These are phyloP conservation scores for Polyporus tsugae DNA, from an alignment of 1,284 basidiomycete genomes.

Conservation along the genomic window DNA sequence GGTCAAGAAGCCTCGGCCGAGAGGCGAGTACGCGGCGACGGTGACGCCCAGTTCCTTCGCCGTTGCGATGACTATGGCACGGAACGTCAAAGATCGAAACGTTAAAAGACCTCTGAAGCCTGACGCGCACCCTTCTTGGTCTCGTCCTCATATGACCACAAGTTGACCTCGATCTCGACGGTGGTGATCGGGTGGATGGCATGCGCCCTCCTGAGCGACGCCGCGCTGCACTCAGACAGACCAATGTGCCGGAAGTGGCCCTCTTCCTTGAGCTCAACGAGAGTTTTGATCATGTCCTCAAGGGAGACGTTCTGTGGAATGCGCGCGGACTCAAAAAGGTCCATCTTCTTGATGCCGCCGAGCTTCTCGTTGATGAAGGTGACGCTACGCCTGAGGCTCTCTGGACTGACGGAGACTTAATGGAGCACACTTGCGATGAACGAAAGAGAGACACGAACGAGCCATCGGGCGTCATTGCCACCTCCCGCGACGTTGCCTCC, in stretches of 20 bases:
- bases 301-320: constrained; percentile 43
- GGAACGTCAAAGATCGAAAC: constrained; percentile 4
- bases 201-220: constrained; percentile 50
- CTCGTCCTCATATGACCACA: constrained; percentile 58
- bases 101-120: neutral
- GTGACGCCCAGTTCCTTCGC: constrained; percentile 55
- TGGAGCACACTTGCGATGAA: neutral
- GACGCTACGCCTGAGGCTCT: constrained; percentile 51
- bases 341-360: constrained; percentile 51
- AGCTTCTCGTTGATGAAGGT: constrained; percentile 48
- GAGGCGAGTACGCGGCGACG: constrained; percentile 64
- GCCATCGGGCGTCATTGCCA: neutral
- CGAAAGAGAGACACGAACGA: neutral
- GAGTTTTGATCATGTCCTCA: constrained; percentile 37
- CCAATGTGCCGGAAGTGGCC: constrained; percentile 48
- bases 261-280: constrained; percentile 29
- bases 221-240: constrained; percentile 56
- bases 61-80: constrained; percentile 43
- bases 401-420: constrained; percentile 39
- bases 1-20: constrained; percentile 64
- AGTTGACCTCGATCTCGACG: constrained; percentile 57
- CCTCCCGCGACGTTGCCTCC: neutral
- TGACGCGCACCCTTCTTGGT: constrained; percentile 47
- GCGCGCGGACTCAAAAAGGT: constrained; percentile 52
- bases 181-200: constrained; percentile 20